phyloP scores from a whole-genome alignment of 495 filamentous ascomycete genomes.

The Patellaria atrata region DNA sequence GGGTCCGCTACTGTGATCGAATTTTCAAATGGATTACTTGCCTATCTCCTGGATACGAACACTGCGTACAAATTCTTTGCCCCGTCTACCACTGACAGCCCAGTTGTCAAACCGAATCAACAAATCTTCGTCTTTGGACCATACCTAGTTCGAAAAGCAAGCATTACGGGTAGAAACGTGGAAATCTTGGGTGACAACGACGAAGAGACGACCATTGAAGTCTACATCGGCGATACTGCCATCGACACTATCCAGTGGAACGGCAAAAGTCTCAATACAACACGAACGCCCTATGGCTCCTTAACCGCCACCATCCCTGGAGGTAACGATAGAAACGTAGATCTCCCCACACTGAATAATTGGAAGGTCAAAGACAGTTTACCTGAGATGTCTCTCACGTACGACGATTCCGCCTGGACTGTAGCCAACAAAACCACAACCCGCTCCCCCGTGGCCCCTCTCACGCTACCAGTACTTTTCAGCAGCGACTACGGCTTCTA shows the following conservation, averaged over 20 bases:
- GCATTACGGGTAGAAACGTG: background rate
- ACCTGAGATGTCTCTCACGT: constrained; percentile 7
- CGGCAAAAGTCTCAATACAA: constrained; percentile 4
- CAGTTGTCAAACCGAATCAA: constrained; percentile 22
- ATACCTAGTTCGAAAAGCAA: constrained; percentile 8
- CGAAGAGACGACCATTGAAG: constrained; percentile 13
- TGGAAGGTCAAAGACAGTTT: constrained; percentile 9
- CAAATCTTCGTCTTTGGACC: constrained; percentile 12
- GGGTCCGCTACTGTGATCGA: constrained; percentile 35
- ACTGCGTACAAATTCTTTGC: constrained; percentile 43
- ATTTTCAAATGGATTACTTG: constrained; percentile 30
- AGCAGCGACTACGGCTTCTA: constrained; percentile 15
- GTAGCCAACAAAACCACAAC: constrained; percentile 11
- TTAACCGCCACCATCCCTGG: constrained; percentile 8
- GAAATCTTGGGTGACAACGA: constrained; percentile 13
- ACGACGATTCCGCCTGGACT: constrained; percentile 13
- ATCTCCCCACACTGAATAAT: constrained; percentile 4
- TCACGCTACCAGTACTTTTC: constrained; percentile 13
- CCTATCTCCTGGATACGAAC: constrained; percentile 37
- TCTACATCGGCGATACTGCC: constrained; percentile 4
- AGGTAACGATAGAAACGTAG: background rate
- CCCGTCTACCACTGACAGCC: constrained; percentile 36
- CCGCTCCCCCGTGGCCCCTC: constrained; percentile 6
- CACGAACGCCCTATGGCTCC: constrained; percentile 9
- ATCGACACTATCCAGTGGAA: constrained; percentile 12